These are phyloP conservation scores for Aphanomyces cochlioides DNA, from an alignment of 352 stramenopile genomes.

Conservation along the genomic window DNA sequence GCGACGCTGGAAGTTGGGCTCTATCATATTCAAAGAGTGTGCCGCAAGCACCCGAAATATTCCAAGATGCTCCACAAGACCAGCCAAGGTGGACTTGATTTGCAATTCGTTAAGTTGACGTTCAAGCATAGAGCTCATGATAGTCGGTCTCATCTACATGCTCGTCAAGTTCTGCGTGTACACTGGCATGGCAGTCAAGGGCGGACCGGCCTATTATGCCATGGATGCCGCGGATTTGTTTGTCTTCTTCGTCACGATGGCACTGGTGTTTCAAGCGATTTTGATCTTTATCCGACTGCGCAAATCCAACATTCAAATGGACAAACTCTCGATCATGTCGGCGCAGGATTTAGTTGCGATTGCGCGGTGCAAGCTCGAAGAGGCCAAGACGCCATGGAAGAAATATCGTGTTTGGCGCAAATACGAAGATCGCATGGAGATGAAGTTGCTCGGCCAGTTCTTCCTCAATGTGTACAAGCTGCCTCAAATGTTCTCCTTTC, in stretches of 20 bases:
- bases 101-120: neutral
- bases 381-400: constrained; percentile 18
- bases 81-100: constrained; percentile 21
- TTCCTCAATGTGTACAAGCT: constrained; percentile 48
- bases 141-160: constrained; percentile 52
- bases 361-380: constrained; percentile 10
- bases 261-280: constrained; percentile 51
- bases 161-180: constrained; percentile 53
- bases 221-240: constrained; percentile 55
- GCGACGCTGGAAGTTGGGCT: constrained; percentile 10
- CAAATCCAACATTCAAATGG: constrained; percentile 39
- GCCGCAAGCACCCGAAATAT: constrained; percentile 21
- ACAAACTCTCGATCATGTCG: constrained; percentile 49
- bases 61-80: constrained; percentile 31
- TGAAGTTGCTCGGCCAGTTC: constrained; percentile 47
- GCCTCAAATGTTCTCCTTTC: constrained; percentile 55
- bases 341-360: constrained; percentile 41
- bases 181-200: constrained; percentile 31
- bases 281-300: constrained; percentile 47
- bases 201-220: constrained; percentile 42
- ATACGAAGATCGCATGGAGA: constrained; percentile 36
- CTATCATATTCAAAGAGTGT: constrained; percentile 14
- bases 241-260: constrained; percentile 55
- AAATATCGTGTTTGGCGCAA: constrained; percentile 2
- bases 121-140: constrained; percentile 45